phyloP scores from a whole-genome alignment of 2,329 filamentous ascomycete genomes.

The Coniochaeta sp. region DNA sequence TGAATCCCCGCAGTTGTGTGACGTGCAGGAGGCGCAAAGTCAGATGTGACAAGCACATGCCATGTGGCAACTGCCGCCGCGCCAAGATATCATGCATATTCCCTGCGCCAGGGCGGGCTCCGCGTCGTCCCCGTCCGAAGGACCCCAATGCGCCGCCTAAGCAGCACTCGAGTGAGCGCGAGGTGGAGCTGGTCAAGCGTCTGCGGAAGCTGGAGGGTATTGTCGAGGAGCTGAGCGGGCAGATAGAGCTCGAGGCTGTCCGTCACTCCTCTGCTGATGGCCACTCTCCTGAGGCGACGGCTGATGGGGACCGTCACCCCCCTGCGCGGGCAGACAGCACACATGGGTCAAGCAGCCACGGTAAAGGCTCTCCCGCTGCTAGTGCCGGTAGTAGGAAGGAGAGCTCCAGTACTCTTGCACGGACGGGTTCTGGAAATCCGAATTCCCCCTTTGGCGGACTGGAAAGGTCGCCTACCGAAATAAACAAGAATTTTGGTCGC shows the following conservation, averaged over 20 bases:
- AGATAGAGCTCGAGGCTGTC: conserved; percentile 50
- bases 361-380: conserved; percentile 13
- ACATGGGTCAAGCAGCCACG: conserved; percentile 12
- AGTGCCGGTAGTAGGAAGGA: conserved; percentile 5
- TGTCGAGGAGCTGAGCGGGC: conserved; percentile 61
- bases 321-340: conserved; percentile 14
- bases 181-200: conserved; percentile 64
- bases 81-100: conserved; percentile 67
- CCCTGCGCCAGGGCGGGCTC: conserved; percentile 66
- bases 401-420: neutral
- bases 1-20: conserved; percentile 43
- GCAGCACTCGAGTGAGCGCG: conserved; percentile 53
- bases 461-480: conserved; percentile 23
- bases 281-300: conserved; percentile 29
- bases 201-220: conserved; percentile 69
- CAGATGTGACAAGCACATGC: conserved; percentile 71
- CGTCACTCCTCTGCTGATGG: conserved; percentile 26
- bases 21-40: conserved; percentile 43
- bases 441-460: conserved; percentile 11
- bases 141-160: conserved; percentile 56
- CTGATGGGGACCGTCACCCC: conserved; percentile 16
- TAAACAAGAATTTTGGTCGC: conserved; percentile 54
- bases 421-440: neutral
- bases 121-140: conserved; percentile 58
- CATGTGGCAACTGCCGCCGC: conserved; percentile 67